A percentile compares a stretch with the other conserved stretches of the same genome.
phyloP scores from a whole-genome alignment of 2,329 filamentous ascomycete species.

The Phaeophleospora eucalypticola region DNA sequence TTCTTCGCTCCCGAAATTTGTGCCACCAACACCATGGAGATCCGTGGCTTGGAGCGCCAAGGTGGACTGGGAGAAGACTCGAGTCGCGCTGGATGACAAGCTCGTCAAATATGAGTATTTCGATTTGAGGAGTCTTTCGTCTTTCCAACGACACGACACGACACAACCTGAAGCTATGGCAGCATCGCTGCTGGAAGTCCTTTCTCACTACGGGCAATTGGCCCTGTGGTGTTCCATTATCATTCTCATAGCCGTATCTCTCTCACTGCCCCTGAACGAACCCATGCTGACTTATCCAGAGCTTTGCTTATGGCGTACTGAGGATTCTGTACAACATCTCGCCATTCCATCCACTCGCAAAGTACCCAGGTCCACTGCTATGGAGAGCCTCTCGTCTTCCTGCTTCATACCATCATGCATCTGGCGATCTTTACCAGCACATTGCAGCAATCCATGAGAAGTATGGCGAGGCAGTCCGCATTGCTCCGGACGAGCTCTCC shows the following conservation, averaged over 20 bases:
- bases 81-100: no score
- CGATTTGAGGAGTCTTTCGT: no score
- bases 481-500: constrained; percentile 29
- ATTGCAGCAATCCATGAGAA: constrained; percentile 25
- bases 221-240: background rate
- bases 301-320: background rate
- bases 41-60: no score
- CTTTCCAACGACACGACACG: no score
- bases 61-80: no score
- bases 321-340: constrained; percentile 22
- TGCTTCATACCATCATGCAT: constrained; percentile 21
- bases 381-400: constrained; percentile 20
- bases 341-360: constrained; percentile 22
- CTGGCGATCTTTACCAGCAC: constrained; percentile 20
- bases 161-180: background rate
- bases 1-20: background rate
- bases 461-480: constrained; percentile 26
- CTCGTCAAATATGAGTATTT: no score
- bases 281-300: background rate
- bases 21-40: no score
- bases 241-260: background rate
- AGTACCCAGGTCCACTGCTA: constrained; percentile 21
- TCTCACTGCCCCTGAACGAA: background rate
- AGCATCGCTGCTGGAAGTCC: background rate
- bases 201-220: background rate